Percentiles rank a stretch among this genome's conserved stretches.
These are phyloP conservation scores for Rachicladosporium sp. DNA, from an alignment of 2,329 filamentous ascomycete species.

Conservation along the genomic window DNA sequence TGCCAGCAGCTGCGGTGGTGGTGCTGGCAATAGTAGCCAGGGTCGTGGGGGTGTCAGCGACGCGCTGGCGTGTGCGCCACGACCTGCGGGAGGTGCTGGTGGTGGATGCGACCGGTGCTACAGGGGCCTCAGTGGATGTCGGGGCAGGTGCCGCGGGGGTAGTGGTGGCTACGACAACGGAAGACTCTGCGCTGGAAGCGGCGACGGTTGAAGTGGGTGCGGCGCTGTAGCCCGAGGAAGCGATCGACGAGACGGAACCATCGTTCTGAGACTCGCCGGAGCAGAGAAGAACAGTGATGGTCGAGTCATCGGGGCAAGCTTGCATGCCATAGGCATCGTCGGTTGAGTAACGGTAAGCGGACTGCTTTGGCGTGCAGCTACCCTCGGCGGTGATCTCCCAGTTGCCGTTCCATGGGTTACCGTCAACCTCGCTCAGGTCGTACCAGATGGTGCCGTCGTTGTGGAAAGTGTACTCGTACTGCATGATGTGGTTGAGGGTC, in stretches of 20 bases:
- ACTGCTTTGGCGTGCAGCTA: constrained; percentile 20
- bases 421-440: constrained; percentile 26
- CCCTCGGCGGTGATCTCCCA: constrained; percentile 23
- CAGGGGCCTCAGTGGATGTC: neutral
- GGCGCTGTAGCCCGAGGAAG: constrained; percentile 14
- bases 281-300: constrained; percentile 26
- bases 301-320: constrained; percentile 18
- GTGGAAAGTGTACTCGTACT: constrained; percentile 28
- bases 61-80: neutral
- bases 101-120: neutral
- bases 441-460: constrained; percentile 26
- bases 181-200: constrained; percentile 2
- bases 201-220: constrained; percentile 13
- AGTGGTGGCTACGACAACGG: constrained; percentile 13
- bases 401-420: constrained; percentile 26
- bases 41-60: neutral
- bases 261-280: constrained; percentile 16
- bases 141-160: constrained; percentile 23
- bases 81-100: constrained; percentile 1
- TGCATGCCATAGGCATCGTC: constrained; percentile 29
- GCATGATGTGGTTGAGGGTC: constrained; percentile 18
- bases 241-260: constrained; percentile 5
- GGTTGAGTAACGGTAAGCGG: constrained; percentile 26
- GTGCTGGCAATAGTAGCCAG: neutral
- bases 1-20: constrained; percentile 1